Evolutionary conservation across 305 asterid genomes (phyloP).

Genomic region (Fraxinus ornus): DNA sequence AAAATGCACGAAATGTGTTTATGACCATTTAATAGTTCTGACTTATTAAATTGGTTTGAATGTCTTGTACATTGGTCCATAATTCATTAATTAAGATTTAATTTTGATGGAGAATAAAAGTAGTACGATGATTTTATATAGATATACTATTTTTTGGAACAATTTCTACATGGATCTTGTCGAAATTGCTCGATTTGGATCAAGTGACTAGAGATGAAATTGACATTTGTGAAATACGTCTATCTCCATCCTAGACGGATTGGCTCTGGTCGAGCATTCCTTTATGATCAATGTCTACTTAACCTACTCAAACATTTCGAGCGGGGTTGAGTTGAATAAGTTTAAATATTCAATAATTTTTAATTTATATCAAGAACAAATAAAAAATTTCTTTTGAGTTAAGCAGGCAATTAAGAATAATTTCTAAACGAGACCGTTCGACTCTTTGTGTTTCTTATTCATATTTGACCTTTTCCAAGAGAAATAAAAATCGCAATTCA

Average conservation of each 20-base stretch:
- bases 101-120: background rate
- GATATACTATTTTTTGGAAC: background rate
- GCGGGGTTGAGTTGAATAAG: background rate
- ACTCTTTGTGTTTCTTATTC: background rate
- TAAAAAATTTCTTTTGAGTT: too few relatives aligned
- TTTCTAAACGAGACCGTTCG: too few relatives aligned
- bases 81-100: background rate
- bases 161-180: background rate
- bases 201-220: background rate
- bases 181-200: background rate
- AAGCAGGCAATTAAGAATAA: too few relatives aligned
- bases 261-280: too few relatives aligned
- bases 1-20: too few relatives aligned
- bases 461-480: background rate
- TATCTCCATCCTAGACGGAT: background rate
- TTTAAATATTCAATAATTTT: too few relatives aligned
- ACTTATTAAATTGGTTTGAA: background rate
- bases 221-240: background rate
- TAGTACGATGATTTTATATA: background rate
- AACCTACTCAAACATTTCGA: background rate
- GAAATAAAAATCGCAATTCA: background rate
- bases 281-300: background rate
- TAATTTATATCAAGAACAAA: background rate
- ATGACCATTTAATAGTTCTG: background rate
- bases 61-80: background rate